Evolutionary conservation across 176 grass and related monocot genomes (phyloP).

Genomic region (Cenchrus purpureus): DNA sequence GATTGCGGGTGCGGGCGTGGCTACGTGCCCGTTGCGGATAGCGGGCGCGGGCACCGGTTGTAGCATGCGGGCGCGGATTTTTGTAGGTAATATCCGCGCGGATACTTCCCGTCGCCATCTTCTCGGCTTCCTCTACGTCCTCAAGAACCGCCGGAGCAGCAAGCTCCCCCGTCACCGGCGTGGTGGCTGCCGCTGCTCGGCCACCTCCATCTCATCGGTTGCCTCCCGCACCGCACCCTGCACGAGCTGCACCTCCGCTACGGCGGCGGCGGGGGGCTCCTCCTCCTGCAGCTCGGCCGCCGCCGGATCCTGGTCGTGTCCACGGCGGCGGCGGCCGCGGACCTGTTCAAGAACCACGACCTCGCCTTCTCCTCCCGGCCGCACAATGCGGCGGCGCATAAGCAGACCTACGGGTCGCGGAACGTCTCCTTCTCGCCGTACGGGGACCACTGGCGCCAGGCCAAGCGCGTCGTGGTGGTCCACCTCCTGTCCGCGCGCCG

Average conservation of each 20-base stretch:
- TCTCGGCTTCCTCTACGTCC: background rate
- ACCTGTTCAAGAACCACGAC: background rate
- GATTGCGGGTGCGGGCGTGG: too few relatives aligned
- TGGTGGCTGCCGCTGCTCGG: background rate
- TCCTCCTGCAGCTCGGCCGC: constrained; percentile 1
- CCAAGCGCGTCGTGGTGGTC: constrained; percentile 46
- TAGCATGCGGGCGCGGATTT: too few relatives aligned
- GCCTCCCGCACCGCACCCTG: background rate
- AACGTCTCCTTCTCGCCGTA: constrained; percentile 56
- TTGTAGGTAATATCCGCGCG: too few relatives aligned
- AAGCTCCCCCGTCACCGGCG: background rate
- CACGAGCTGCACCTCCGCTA: background rate
- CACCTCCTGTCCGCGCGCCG: constrained; percentile 50
- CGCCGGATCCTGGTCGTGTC: background rate
- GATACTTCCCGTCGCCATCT: background rate
- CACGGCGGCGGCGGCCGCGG: background rate
- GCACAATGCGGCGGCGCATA: constrained; percentile 28
- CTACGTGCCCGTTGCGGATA: too few relatives aligned
- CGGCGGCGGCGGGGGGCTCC: background rate
- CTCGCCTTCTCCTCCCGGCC: constrained; percentile 22
- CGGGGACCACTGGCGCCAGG: constrained; percentile 51
- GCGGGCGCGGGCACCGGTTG: too few relatives aligned
- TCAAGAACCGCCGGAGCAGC: background rate
- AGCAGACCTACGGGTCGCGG: constrained; percentile 34
- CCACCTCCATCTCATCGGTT: constrained; percentile 14